Conservation (phyloP, 2,329 filamentous ascomycete genomes). For the Phaeosphaeria sp. region DNA sequence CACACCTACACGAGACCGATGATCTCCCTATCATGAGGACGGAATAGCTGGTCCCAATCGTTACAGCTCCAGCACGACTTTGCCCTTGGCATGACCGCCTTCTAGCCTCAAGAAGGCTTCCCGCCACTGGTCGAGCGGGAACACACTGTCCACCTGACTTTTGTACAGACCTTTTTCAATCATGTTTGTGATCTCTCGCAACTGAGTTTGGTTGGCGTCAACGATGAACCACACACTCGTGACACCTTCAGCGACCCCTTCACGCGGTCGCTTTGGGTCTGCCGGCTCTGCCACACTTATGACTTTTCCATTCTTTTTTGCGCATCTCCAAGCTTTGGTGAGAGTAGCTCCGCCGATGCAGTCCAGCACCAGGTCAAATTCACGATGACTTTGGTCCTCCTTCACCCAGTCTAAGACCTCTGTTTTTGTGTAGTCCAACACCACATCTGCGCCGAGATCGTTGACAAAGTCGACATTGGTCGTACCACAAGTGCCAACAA, state of each 20-base stretch:
- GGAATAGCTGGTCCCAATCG: neutral
- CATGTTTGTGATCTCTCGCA: conserved; percentile 48
- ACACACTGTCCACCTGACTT: conserved; percentile 52
- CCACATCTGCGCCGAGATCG: conserved; percentile 49
- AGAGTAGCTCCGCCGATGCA: conserved; percentile 52
- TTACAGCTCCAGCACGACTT: conserved; percentile 23
- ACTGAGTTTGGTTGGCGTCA: conserved; percentile 44
- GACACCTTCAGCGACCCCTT: conserved; percentile 35
- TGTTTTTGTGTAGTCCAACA: conserved; percentile 49
- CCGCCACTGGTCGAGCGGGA: conserved; percentile 48
- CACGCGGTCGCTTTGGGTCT: conserved; percentile 32
- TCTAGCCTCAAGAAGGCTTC: conserved; percentile 50
- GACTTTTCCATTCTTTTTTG: conserved; percentile 46
- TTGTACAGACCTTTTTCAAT: conserved; percentile 48
- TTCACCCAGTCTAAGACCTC: conserved; percentile 44
- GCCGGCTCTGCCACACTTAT: conserved; percentile 52
- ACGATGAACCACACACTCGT: conserved; percentile 53
- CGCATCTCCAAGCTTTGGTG: conserved; percentile 52
- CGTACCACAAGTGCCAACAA: conserved; percentile 50
- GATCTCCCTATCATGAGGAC: neutral
- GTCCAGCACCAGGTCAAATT: conserved; percentile 55
- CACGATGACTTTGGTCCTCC: conserved; percentile 23
- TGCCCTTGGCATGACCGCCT: conserved; percentile 46
- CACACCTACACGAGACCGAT: neutral
- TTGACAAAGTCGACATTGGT: conserved; percentile 50